These are phyloP conservation scores for Nidularia pulvinata DNA, from an alignment of 768 basidiomycete species.

Conservation along the genomic window DNA sequence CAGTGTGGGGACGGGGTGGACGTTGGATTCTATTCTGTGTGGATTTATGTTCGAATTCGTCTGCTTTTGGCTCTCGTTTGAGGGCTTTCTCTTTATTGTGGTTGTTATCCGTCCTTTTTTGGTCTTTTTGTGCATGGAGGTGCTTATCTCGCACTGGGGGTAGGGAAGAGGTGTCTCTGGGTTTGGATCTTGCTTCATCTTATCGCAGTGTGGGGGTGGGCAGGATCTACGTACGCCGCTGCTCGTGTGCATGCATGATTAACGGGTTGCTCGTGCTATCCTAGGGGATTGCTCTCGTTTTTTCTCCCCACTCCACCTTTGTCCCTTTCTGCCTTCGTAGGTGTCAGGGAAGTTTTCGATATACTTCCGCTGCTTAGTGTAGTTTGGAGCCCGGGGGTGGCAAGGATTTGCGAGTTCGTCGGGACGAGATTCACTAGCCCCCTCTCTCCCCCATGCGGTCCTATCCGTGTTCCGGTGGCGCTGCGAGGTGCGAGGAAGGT, in stretches of 20 bases:
- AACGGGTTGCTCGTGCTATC: neutral
- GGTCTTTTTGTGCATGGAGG: neutral
- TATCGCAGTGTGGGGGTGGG: neutral
- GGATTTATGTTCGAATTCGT: neutral
- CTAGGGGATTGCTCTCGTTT: neutral
- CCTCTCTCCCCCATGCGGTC: constrained; percentile 1
- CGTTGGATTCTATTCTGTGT: neutral
- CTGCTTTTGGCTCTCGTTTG: too few species aligned
- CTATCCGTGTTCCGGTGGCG: too few species aligned
- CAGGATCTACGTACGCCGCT: too few species aligned
- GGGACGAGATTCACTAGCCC: neutral
- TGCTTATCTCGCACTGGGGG: neutral
- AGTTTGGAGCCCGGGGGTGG: too few species aligned
- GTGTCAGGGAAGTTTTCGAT: too few species aligned
- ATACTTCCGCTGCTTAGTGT: too few species aligned
- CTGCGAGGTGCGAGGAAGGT: too few species aligned
- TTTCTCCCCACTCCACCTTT: neutral
- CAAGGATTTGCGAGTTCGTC: neutral
- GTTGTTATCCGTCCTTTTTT: neutral
- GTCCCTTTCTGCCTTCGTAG: neutral
- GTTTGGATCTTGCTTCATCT: neutral
- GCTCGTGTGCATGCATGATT: neutral
- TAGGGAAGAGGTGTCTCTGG: neutral
- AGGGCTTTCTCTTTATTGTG: neutral
- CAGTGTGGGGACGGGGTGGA: neutral